Base-by-base conservation (phyloP, 495 filamentous ascomycete species). In the Penicillium goetzii region DNA sequence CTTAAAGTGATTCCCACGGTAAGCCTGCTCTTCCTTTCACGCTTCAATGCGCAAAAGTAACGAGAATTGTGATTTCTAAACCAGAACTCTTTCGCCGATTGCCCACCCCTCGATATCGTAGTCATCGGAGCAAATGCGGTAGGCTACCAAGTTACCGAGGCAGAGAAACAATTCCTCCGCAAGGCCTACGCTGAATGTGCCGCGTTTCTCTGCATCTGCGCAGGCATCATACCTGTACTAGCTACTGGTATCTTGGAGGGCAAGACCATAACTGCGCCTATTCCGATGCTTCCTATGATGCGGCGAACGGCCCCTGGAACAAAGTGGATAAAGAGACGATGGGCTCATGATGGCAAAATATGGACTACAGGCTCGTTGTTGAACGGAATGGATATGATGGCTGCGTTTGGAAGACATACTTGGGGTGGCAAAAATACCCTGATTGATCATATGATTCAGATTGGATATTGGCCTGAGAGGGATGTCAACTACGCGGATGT, bases 381-480 rank as follows among this genome's bases (percentile, higher is more conserved):
- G 19, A 47, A 47, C 25, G 43, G 43, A 3, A 12, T 47, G 43
- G 43, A 47, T 47, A 47, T 47, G 43, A 12, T 47, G 43, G 43
- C 43, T 47, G 43, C 19, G 2, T 47, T 47, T 25, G 43, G 43
- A 14, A 47, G 43, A 21, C 9, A 47, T 9, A 47, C 43, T 25
- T 47, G 43, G 43, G 19, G 43, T 14, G 43, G 43, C 21, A 47
- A 25, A 23, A 3, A 25, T 47, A 25, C 9, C 1, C 19, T 47
- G 19, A 21, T 47, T 23, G 43, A 47, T 47, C 19, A 47, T 47
- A 47, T 47, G 43, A 23, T 47, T 47, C 43, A 12, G 15, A 21
- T 47, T 23, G 43, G 43, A 23, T 25, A 47, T 47, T 47, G 43
- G 43, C 43, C 19, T 47, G 43, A 47, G 43, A 47, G 43, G 21